A percentile compares a stretch with the other conserved stretches of the same genome.
phyloP scores from a whole-genome alignment of 2,329 filamentous ascomycete species.

The Trichoderma citrinoviride region DNA sequence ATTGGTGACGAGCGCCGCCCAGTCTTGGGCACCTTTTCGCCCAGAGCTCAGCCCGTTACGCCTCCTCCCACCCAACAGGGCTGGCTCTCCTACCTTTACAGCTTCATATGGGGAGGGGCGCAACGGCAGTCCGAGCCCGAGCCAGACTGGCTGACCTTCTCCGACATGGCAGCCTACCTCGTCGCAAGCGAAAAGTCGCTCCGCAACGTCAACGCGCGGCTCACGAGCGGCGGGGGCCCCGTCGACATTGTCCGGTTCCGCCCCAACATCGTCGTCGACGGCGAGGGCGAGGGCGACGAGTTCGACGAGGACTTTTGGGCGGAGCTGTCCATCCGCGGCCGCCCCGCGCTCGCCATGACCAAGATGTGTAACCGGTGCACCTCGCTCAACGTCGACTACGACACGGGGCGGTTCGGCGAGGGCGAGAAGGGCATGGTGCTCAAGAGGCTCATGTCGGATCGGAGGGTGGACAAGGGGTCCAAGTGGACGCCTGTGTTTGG shows the following conservation, averaged over 20 bases:
- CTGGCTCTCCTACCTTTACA: conserved; percentile 39
- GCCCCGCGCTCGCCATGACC: conserved; percentile 54
- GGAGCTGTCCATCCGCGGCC: conserved; percentile 48
- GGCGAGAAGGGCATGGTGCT: conserved; percentile 60
- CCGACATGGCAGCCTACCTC: conserved; percentile 73
- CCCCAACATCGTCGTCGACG: conserved; percentile 68
- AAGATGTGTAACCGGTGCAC: conserved; percentile 68
- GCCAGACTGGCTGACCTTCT: conserved; percentile 61
- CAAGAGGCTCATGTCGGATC: conserved; percentile 68
- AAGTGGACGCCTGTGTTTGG: conserved; percentile 72
- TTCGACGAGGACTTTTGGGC: conserved; percentile 75
- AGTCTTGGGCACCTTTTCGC: conserved; percentile 58
- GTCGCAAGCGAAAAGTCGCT: conserved; percentile 69
- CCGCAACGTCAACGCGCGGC: conserved; percentile 58
- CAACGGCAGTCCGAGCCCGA: conserved; percentile 27
- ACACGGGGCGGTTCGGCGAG: conserved; percentile 56
- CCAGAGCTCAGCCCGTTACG: conserved; percentile 32
- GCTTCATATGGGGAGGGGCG: conserved; percentile 31
- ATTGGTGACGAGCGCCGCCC: conserved; percentile 59
- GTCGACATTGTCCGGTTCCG: conserved; percentile 68
- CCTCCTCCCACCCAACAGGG: conserved; percentile 26
- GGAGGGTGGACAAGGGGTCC: conserved; percentile 65
- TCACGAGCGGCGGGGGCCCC: conserved; percentile 48
- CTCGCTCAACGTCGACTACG: conserved; percentile 70
- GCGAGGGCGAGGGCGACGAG: conserved; percentile 44